Evolutionary conservation across 345 rosid genomes (phyloP).

Genomic region (Populus simonii): DNA sequence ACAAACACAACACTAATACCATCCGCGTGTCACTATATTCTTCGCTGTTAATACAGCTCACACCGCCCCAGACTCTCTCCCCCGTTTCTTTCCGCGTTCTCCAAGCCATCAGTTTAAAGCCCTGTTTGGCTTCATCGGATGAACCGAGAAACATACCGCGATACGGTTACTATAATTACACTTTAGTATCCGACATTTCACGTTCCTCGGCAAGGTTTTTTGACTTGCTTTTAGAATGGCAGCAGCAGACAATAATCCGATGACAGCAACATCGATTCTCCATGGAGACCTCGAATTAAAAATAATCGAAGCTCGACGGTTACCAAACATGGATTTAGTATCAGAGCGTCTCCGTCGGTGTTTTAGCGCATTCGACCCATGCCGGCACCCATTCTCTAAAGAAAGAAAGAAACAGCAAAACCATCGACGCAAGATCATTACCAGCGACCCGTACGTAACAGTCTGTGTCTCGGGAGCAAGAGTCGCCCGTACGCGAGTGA

Average conservation of each 20-base stretch:
- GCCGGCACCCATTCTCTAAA: constrained; percentile 30
- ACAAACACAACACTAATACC: neutral
- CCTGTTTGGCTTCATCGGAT: constrained; percentile 38
- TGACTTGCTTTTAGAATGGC: neutral
- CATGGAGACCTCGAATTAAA: constrained; percentile 76
- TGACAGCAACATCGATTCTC: constrained; percentile 20
- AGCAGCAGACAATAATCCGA: neutral
- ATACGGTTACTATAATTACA: neutral
- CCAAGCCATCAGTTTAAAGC: constrained; percentile 3
- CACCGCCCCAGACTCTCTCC: neutral
- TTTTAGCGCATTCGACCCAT: constrained; percentile 38
- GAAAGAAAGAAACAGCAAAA: neutral
- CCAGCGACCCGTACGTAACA: constrained; percentile 85
- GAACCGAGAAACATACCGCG: constrained; percentile 1
- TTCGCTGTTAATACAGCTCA: neutral
- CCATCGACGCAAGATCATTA: constrained; percentile 47
- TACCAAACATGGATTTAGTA: constrained; percentile 82
- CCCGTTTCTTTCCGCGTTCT: neutral
- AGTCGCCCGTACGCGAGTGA: constrained; percentile 86
- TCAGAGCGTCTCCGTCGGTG: constrained; percentile 56
- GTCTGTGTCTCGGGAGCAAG: constrained; percentile 67
- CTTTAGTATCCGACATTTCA: neutral
- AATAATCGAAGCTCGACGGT: constrained; percentile 64
- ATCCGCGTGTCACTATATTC: neutral
- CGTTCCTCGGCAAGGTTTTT: neutral